A percentile compares a stretch with the other conserved stretches of the same genome.
Evolutionary conservation across 140 eudicot species (phyloP).

Genomic region (Anethum foeniculum): DNA sequence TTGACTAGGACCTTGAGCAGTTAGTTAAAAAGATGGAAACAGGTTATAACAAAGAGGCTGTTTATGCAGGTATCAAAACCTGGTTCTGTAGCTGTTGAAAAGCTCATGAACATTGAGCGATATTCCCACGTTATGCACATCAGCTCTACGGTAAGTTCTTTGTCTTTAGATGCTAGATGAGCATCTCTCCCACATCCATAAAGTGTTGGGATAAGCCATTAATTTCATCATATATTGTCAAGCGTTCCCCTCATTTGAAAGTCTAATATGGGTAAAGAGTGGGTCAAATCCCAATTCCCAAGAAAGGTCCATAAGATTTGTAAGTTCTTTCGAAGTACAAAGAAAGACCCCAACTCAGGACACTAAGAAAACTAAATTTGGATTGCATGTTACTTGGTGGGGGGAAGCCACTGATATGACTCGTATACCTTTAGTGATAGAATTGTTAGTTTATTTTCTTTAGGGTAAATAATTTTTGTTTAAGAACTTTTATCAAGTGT

Average conservation of each 20-base stretch:
- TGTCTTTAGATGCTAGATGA: background rate
- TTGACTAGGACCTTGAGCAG: background rate
- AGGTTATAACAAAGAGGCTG: background rate
- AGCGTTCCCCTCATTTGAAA: background rate
- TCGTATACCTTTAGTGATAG: background rate
- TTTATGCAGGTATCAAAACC: slow-evolving; percentile 81
- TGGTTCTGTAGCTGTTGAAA: slow-evolving; percentile 92
- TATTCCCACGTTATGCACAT: slow-evolving; percentile 99
- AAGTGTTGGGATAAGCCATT: background rate
- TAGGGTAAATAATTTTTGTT: background rate
- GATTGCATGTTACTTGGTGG: background rate
- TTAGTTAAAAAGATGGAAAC: background rate
- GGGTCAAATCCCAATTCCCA: background rate
- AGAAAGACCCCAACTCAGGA: background rate
- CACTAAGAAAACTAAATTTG: background rate
- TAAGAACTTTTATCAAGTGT: background rate
- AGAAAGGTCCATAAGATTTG: background rate
- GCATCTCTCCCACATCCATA: background rate
- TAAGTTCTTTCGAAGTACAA: background rate
- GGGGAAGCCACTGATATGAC: background rate
- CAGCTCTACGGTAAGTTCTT: slow-evolving; percentile 77
- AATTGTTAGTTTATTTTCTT: background rate
- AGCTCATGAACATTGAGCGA: slow-evolving; percentile 85
- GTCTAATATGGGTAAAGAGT: background rate
- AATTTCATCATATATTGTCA: background rate